Percentiles rank a stretch among this genome's conserved stretches.
Conservation (phyloP, 140 eudicot genomes). For the Erigeron philadelphicus region DNA sequence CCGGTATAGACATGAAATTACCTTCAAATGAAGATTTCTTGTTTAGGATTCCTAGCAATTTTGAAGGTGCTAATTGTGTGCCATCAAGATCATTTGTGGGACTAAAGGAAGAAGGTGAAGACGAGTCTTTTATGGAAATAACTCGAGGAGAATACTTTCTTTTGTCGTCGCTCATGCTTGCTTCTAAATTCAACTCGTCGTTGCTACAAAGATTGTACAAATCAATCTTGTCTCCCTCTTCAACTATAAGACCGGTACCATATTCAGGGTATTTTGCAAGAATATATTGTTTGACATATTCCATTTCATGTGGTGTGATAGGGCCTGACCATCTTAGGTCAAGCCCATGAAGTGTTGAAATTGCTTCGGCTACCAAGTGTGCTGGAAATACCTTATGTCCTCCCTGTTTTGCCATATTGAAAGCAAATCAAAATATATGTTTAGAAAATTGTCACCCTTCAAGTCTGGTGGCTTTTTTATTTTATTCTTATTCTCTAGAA, state of each 20-base stretch:
- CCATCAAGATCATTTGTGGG: constrained; percentile 41
- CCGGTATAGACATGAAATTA: constrained; percentile 74
- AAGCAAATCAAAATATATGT: neutral
- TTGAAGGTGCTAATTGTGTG: constrained; percentile 63
- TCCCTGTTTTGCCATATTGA: constrained; percentile 38
- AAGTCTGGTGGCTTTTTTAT: no score
- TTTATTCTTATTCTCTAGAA: no score
- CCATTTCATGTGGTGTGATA: constrained; percentile 76
- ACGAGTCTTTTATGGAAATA: constrained; percentile 36
- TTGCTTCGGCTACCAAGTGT: constrained; percentile 81
- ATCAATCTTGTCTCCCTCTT: constrained; percentile 46
- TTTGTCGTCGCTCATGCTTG: constrained; percentile 44
- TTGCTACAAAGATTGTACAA: constrained; percentile 42
- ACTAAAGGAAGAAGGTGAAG: constrained; percentile 47
- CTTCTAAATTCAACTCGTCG: constrained; percentile 43
- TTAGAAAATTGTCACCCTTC: no score
- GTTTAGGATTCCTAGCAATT: constrained; percentile 43
- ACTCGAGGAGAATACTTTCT: constrained; percentile 43
- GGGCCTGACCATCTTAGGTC: constrained; percentile 94
- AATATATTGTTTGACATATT: constrained; percentile 70
- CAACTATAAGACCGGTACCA: constrained; percentile 58
- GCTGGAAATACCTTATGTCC: constrained; percentile 74
- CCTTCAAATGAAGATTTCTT: constrained; percentile 65
- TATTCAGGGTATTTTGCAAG: constrained; percentile 75
- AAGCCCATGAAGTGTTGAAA: constrained; percentile 74